phyloP scores from a whole-genome alignment of 441 rosid genomes.

The Rhodomyrtus psidioides region DNA sequence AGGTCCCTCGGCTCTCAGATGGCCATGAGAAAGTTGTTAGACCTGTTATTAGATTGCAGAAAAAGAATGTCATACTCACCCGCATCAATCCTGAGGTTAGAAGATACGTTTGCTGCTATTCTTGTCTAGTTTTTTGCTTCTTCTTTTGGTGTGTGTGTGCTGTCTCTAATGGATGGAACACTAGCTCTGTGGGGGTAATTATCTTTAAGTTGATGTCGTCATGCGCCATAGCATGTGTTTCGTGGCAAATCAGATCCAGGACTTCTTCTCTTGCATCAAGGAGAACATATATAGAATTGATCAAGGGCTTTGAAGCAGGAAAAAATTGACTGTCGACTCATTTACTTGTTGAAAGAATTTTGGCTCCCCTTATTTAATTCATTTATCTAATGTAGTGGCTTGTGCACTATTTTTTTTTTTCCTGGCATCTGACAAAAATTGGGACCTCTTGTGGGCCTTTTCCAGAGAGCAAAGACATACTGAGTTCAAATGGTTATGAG shows the following conservation, averaged over 20 bases:
- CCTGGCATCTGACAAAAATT: not conserved
- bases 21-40: conserved; percentile 60
- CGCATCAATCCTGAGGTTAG: conserved; percentile 91
- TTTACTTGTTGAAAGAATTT: not conserved
- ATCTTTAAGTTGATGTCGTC: not conserved
- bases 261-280: not conserved
- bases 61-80: conserved; percentile 65
- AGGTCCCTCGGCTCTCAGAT: conserved; percentile 55
- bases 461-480: not conserved
- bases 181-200: not conserved
- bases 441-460: not conserved
- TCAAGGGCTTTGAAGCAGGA: not conserved
- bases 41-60: conserved; percentile 79
- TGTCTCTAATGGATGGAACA: not conserved
- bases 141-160: not conserved
- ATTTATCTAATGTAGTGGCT: not conserved
- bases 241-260: not conserved
- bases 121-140: not conserved
- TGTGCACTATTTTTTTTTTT: not conserved
- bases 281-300: not conserved
- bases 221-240: not conserved
- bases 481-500: not conserved
- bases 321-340: not conserved
- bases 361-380: not conserved
- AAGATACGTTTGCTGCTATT: conserved; percentile 2